Percentiles rank a stretch among this genome's conserved stretches.
Evolutionary conservation across 2,329 filamentous ascomycete genomes (phyloP).

Genomic region (Colletotrichum sublineola): DNA sequence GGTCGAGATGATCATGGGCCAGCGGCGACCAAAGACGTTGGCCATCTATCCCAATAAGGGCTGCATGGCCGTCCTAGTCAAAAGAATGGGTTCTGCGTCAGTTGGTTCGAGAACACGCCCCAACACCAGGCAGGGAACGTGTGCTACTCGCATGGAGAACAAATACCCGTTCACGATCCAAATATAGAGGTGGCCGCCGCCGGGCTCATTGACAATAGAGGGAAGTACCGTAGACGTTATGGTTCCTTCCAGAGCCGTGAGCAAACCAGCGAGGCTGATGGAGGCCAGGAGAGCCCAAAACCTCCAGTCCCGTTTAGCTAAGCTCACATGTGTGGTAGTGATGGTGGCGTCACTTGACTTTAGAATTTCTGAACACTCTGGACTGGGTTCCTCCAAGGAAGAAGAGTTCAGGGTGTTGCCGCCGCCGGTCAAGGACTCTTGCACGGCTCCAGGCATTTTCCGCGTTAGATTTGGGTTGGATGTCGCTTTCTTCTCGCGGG

Average conservation of each 20-base stretch:
- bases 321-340: neutral
- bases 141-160: constrained; percentile 9
- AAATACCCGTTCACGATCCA: constrained; percentile 42
- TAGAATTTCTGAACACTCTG: neutral
- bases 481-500: neutral
- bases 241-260: constrained; percentile 46
- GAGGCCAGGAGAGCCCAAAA: constrained; percentile 45
- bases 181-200: constrained; percentile 44
- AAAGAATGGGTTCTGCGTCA: neutral
- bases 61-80: constrained; percentile 43
- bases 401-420: neutral
- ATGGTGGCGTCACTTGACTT: neutral
- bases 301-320: constrained; percentile 2
- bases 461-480: neutral
- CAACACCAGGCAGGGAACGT: too few species aligned
- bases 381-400: neutral
- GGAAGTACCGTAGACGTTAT: constrained; percentile 51
- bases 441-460: neutral
- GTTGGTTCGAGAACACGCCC: neutral
- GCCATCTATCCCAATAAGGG: constrained; percentile 46
- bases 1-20: constrained; percentile 40
- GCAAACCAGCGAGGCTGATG: constrained; percentile 43
- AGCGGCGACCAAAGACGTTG: constrained; percentile 47
- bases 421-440: neutral
- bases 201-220: constrained; percentile 43